A percentile compares a stretch with the other conserved stretches of the same genome.
Conservation (phyloP, 768 basidiomycete species). For the Kondoa malvinella region DNA sequence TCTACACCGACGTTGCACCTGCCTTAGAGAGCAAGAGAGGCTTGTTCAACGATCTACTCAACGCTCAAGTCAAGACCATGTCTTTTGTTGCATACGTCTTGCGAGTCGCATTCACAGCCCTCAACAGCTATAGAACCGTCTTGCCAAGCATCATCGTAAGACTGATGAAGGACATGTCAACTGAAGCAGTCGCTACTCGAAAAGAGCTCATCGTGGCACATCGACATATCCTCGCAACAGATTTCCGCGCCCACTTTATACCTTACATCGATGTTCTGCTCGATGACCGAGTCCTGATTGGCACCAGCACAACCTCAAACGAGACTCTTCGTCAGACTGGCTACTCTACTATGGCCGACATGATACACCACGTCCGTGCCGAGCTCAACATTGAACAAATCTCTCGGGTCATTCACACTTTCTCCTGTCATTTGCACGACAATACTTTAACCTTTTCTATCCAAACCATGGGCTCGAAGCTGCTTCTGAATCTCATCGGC, state of each 20-base stretch:
- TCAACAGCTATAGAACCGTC: constrained; percentile 59
- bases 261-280: constrained; percentile 74
- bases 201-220: constrained; percentile 85
- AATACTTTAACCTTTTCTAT: constrained; percentile 59
- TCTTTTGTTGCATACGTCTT: constrained; percentile 83
- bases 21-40: constrained; percentile 35
- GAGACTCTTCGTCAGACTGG: constrained; percentile 73
- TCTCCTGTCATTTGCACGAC: constrained; percentile 77
- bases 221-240: constrained; percentile 65
- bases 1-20: constrained; percentile 46
- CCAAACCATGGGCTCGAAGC: constrained; percentile 79
- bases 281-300: constrained; percentile 75
- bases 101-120: constrained; percentile 47
- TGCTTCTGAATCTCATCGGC: constrained; percentile 78
- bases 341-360: constrained; percentile 76
- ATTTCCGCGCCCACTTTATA: constrained; percentile 59
- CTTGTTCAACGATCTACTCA: constrained; percentile 22
- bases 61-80: constrained; percentile 73
- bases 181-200: constrained; percentile 59
- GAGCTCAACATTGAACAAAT: constrained; percentile 66
- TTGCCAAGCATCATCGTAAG: constrained; percentile 64
- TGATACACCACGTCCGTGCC: constrained; percentile 73
- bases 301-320: constrained; percentile 61
- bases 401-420: constrained; percentile 59
- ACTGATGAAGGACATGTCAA: constrained; percentile 83